phyloP scores from a whole-genome alignment of 106 monocot genomes.

The Apostasia ramifera region DNA sequence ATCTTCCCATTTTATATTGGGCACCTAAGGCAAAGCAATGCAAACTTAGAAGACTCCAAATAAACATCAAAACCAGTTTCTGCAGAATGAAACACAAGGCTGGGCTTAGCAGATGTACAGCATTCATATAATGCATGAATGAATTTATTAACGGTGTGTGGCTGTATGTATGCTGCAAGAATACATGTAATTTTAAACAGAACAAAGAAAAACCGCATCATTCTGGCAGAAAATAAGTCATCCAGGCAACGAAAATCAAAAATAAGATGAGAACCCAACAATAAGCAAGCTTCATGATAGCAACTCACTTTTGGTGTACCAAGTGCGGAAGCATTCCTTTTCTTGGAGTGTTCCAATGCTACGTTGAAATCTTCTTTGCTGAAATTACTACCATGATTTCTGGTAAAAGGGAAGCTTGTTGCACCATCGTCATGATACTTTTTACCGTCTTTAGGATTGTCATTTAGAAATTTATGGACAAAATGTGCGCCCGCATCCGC shows the following conservation, averaged over 20 bases:
- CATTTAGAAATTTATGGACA: conserved; percentile 30
- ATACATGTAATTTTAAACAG: not conserved
- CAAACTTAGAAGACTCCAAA: conserved; percentile 4
- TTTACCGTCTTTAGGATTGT: conserved; percentile 4
- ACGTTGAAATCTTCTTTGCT: conserved; percentile 50
- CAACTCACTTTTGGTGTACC: conserved; percentile 87
- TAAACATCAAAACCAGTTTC: conserved; percentile 3
- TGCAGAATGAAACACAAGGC: not conserved
- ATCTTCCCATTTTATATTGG: conserved; percentile 99
- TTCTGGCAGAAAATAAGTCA: not conserved
- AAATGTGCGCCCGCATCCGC: conserved; percentile 76
- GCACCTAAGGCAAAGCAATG: conserved; percentile 49
- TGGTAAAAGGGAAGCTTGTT: not conserved
- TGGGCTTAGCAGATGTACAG: not conserved
- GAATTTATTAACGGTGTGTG: not conserved
- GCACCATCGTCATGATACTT: conserved; percentile 11
- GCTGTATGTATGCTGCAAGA: too few relatives aligned
- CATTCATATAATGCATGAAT: not conserved
- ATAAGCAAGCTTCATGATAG: not conserved
- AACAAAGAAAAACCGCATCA: not conserved
- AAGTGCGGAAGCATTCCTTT: conserved; percentile 80
- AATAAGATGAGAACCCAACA: not conserved
- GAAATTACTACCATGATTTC: conserved; percentile 20
- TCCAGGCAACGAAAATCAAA: not conserved
- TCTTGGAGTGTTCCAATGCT: conserved; percentile 84